phyloP scores from a whole-genome alignment of 192 early-diverging fungal species.

The Martensiomyces pterosporus region DNA sequence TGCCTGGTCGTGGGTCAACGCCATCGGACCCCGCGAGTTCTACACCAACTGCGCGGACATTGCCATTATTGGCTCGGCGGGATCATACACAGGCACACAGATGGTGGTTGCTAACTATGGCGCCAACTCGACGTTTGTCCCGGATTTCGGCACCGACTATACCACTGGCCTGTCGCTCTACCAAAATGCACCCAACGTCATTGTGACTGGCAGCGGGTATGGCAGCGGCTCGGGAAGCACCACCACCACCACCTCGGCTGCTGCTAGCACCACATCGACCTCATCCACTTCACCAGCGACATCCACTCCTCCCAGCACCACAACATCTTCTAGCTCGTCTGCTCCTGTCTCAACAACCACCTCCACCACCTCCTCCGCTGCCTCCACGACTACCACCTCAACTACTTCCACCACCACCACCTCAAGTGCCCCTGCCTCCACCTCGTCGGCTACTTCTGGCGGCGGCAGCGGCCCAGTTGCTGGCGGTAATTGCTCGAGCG shows the following conservation, averaged over 20 bases:
- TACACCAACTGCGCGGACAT: constrained; percentile 65
- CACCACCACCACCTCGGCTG: too few species aligned
- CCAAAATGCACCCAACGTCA: constrained; percentile 1
- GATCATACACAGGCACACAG: constrained; percentile 27
- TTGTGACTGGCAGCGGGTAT: constrained; percentile 5
- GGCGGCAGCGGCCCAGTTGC: too few species aligned
- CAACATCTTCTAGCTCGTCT: not conserved
- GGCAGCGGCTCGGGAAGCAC: too few species aligned
- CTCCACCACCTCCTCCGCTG: not conserved
- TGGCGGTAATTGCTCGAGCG: too few species aligned
- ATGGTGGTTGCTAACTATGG: constrained; percentile 55
- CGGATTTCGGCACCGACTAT: constrained; percentile 39
- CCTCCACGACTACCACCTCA: not conserved
- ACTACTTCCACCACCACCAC: not conserved
- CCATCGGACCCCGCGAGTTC: constrained; percentile 60
- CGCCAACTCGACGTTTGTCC: constrained; percentile 35
- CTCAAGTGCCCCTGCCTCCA: not conserved
- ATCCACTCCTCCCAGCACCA: not conserved
- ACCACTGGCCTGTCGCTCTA: constrained; percentile 18
- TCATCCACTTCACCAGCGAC: not conserved
- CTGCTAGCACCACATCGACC: too few species aligned
- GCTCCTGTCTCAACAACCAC: not conserved
- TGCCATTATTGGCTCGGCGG: constrained; percentile 13
- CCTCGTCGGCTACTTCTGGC: not conserved
- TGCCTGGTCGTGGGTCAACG: constrained; percentile 68